Evolutionary conservation across 148 eudicot species (phyloP).

Genomic region (Amaranthus cruentus): DNA sequence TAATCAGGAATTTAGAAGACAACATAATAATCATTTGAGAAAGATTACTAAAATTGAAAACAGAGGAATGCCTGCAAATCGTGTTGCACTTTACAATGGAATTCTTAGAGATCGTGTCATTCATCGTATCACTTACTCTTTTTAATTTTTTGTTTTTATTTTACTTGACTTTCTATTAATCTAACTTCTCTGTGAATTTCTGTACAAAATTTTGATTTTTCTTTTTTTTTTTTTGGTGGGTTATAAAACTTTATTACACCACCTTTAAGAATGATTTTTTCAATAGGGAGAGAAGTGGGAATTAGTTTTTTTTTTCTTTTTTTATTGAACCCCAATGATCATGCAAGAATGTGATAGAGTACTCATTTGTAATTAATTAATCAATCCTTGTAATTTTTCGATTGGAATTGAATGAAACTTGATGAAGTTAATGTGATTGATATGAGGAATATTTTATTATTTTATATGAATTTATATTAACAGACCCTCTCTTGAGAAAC

Average conservation of each 20-base stretch:
- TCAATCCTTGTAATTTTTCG: constrained; percentile 1
- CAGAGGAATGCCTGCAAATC: constrained; percentile 59
- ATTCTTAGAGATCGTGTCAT: constrained; percentile 63
- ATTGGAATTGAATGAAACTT: background rate
- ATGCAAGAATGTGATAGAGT: background rate
- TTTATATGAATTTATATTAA: background rate
- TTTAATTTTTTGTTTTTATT: constrained; percentile 16
- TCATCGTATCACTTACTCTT: constrained; percentile 48
- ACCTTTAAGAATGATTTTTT: background rate
- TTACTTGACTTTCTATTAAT: constrained; percentile 6
- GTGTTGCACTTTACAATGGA: constrained; percentile 70
- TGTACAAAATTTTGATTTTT: constrained; percentile 12
- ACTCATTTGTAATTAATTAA: constrained; percentile 1
- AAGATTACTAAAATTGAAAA: constrained; percentile 8
- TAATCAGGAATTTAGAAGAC: constrained; percentile 57
- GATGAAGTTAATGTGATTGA: background rate
- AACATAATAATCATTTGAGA: constrained; percentile 17
- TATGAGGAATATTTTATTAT: background rate
- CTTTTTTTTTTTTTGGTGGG: constrained; percentile 1
- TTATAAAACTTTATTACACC: background rate
- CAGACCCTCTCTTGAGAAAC: no score
- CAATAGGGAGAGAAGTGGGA: background rate
- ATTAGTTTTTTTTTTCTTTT: background rate
- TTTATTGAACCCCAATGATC: background rate
- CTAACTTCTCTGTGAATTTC: background rate